Evolutionary conservation across 441 rosid genomes (phyloP), one percentile per base, ranked within the genome.

Genomic region (Aleurites moluccanus): DNA sequence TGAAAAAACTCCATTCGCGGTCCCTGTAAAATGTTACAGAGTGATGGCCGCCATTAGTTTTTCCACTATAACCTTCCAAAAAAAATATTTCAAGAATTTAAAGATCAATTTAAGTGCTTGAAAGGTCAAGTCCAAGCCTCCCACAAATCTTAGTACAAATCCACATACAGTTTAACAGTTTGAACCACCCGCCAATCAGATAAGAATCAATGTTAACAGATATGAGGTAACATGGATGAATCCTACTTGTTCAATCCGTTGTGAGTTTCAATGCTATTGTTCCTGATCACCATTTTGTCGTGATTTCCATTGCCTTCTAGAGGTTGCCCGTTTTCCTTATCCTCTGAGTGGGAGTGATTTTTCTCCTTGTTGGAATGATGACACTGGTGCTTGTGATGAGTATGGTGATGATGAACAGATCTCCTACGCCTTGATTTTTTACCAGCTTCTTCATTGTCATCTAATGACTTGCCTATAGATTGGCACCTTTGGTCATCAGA

Each of bases 391-490:
- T 73, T 76, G 73, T 82, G 81, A 70, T 61, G 85, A 52, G 55
- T 55, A 13, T 59, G 77, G 61, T 52, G 79, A 25, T 64, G 73
- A 53, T 65, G 69, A 13, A n/a, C 74, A 38, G 75, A 49, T 66
- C 64, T 80, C 69, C 62, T 82, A 62, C 81, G 85, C 80, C 86
- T 85, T 8, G 67, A 69, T 56, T 66, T 65, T 77, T 77, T 85
- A 55, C 69, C 77, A 71, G 60, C 62, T 62, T 77, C 90, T 7
- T 85, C 88, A 53, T 18, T 30, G 69, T 88, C 89, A 74, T 85
- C 91, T 2, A 90, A 88, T 61, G 89, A 85, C 85, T 83, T 85
- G 14, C 81, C 86, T 30, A 75, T 40, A 18, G 80, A 77, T 33
- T 23, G 57, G 75, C 80, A 83, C 77, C 80, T 78, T 59, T 1